Base-by-base conservation (phyloP, 2,329 filamentous ascomycete genomes). In the Coniochaeta prunicola region DNA sequence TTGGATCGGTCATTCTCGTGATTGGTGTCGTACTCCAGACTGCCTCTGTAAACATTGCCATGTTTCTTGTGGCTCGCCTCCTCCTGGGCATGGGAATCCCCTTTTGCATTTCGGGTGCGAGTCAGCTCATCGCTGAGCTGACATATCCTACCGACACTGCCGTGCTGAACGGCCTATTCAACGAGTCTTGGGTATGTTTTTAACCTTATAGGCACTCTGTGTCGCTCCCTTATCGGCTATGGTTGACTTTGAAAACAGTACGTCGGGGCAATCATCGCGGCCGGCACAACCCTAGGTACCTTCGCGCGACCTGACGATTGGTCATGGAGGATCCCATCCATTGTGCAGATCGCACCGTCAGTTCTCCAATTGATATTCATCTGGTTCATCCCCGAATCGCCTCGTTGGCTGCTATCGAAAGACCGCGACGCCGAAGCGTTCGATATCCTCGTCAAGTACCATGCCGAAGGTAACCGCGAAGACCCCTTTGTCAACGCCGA, bases 1-100 rank as follows among this genome's bases (percentile, higher is more conserved):
- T 77, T 50, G 82, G 82, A 48, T 76, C 77, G 26, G 63, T 69
- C 3, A 73, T 85, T 62, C 80, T 85, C 76, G 77, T 83, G 26
- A 65, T 84, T 33, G 83, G 82, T 33, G 81, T 82, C 38, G 73
- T 78, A 9, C 75, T 86, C 28, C 83, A 85, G 66, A 71, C 78
- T 15, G 69, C 77, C 13, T 75, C 77, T 1, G 80, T 76, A 62
- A 56, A 62, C 56, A 74, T 79, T n/a, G 74, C 74, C 13, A 66
- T 76, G 64, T 74, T 77, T 38, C 53, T 64, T 28, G 59, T 61
- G 1, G 55, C 61, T 4, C 61, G 63, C 5, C 28, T 61, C 26
- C 13, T 64, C 26, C 56, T 65, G 30, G 63, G 63, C 13, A 59
- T 64, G 31, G 50, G 59, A 24, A 61, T 60, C n/a, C 60, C 60